A percentile compares a stretch with the other conserved stretches of the same genome.
These are phyloP conservation scores for Candida sp. DNA, from an alignment of 1,139 yeast species.

Conservation along the genomic window DNA sequence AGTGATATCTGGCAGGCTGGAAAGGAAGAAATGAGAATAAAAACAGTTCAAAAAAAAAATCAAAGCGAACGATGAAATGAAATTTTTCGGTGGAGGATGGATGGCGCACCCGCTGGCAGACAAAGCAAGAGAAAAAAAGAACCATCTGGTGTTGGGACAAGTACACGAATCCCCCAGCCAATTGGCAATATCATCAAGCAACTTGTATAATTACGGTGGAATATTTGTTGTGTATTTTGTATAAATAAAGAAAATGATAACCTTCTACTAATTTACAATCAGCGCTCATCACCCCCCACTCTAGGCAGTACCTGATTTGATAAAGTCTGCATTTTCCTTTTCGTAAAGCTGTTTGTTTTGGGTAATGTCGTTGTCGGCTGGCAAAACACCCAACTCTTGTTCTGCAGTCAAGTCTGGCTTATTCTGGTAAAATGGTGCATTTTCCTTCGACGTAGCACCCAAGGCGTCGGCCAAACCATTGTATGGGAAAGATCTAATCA, in stretches of 20 bases:
- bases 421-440: constrained; percentile 48
- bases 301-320: constrained; percentile 25
- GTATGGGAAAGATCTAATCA: constrained; percentile 67
- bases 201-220: background rate
- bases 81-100: background rate
- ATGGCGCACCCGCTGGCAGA: background rate
- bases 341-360: constrained; percentile 37
- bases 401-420: constrained; percentile 47
- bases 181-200: background rate
- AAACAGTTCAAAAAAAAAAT: constrained; percentile 4
- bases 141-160: background rate
- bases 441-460: constrained; percentile 63
- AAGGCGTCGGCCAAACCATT: constrained; percentile 77
- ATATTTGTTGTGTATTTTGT: background rate
- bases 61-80: background rate
- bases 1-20: background rate
- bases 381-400: constrained; percentile 41
- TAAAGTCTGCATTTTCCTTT: constrained; percentile 41
- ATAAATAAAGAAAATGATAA: background rate
- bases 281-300: too few relatives aligned
- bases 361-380: constrained; percentile 31
- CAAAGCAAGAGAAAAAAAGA: background rate
- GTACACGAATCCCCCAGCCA: background rate
- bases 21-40: constrained; percentile 4
- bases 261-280: constrained; percentile 1